Evolutionary conservation across 2,329 filamentous ascomycete genomes (phyloP), one percentile per base, ranked within the genome.

Genomic region (Neofusicoccum sp.): DNA sequence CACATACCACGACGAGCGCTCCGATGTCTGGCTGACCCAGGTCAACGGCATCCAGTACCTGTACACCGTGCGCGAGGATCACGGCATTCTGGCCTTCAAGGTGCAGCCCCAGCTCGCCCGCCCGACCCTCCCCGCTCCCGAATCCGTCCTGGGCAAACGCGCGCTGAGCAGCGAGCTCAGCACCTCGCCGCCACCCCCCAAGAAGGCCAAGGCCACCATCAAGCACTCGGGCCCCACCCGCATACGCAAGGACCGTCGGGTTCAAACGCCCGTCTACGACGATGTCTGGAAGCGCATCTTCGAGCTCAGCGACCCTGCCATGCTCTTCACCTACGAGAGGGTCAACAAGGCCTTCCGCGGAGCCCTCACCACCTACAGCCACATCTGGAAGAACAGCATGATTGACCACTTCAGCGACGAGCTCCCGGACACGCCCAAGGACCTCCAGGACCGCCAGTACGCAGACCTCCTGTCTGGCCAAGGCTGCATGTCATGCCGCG

Each of bases 401-500:
- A 65, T 62, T 33, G 70, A 73, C 65, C 70, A 70, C 49, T 75
- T 72, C 61, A 68, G 69, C 28, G 65, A 64, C 31, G 67, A 67
- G 26, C 68, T 76, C 44, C 73, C 72, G 24, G 69, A 71, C 43
- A 72, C 71, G 16, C 69, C 72, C 12, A 65, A 67, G 31, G 73
- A 71, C 16, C 63, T 77, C n/a, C 71, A 68, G 6, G 75, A 78
- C 54, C 72, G 69, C 26, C 71, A 78, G 54, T 78, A 77, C 63
- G 71, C 73, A 12, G 68, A 76, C 59, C 64, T 77, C 14, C 67
- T 76, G 6, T 70, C 74, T 40, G 74, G 74, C 6, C 69, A 71
- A 51, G 74, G 74, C 28, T 78, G 76, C 65, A 74, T 74, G 69
- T 70, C 68, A 31, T 77, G 75, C 63, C 64, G 66, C 12, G 67